These are phyloP conservation scores for Tulasnella sp. DNA, from an alignment of 768 basidiomycete species.

Conservation along the genomic window DNA sequence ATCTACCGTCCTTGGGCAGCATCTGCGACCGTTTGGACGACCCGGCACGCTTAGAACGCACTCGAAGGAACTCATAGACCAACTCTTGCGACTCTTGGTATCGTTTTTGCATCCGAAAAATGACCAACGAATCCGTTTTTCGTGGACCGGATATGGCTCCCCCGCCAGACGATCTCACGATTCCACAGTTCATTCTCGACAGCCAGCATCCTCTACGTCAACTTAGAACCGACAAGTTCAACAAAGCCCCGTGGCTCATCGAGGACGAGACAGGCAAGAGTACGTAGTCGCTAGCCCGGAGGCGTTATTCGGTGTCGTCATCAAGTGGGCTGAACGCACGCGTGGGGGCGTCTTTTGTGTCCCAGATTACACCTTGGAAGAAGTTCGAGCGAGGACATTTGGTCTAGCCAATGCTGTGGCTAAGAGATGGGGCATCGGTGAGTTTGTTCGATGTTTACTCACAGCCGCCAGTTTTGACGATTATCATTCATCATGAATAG, in stretches of 20 bases:
- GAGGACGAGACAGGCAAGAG: conserved; percentile 34
- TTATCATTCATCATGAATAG: not conserved
- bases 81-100: not conserved
- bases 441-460: not conserved
- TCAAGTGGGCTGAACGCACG: not conserved
- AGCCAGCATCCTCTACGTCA: conserved; percentile 38
- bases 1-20: not conserved
- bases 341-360: not conserved
- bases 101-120: not conserved
- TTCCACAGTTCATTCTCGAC: conserved; percentile 41
- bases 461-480: not conserved
- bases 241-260: conserved; percentile 36
- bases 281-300: not conserved
- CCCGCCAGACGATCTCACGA: conserved; percentile 37
- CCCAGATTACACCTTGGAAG: conserved; percentile 35
- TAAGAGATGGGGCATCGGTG: conserved; percentile 33
- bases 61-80: not conserved
- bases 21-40: not conserved
- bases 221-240: conserved; percentile 9
- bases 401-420: conserved; percentile 39
- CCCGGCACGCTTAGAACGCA: not conserved
- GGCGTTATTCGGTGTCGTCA: conserved; percentile 6
- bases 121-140: not conserved
- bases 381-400: conserved; percentile 34
- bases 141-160: conserved; percentile 12